Percentiles rank a stretch among this genome's conserved stretches.
phyloP scores from a whole-genome alignment of 805 yeast species.

The Zygoascus bituminiphila region DNA sequence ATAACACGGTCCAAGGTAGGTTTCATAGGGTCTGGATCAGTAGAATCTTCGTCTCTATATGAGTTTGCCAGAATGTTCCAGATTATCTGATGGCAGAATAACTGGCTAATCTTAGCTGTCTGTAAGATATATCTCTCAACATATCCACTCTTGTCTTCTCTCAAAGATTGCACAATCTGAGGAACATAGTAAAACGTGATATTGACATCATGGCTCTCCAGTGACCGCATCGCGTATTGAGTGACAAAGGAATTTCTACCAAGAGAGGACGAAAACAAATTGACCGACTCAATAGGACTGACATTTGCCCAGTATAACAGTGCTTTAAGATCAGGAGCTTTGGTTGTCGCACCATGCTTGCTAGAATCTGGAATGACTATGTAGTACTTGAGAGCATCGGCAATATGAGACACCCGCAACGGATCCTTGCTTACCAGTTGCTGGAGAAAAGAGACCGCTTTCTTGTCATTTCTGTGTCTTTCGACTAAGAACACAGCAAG shows the following conservation, averaged over 20 bases:
- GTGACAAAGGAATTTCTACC: constrained; percentile 56
- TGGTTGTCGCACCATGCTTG: constrained; percentile 20
- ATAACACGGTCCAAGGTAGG: constrained; percentile 74
- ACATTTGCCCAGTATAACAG: constrained; percentile 63
- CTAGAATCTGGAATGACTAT: constrained; percentile 17
- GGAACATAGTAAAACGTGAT: constrained; percentile 95
- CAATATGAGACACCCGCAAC: constrained; percentile 43
- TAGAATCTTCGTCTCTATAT: constrained; percentile 80
- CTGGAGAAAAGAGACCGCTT: constrained; percentile 34
- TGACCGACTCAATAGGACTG: constrained; percentile 78
- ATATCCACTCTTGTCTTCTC: constrained; percentile 77
- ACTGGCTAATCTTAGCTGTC: constrained; percentile 80
- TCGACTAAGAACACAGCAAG: constrained; percentile 64
- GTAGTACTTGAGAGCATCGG: constrained; percentile 53
- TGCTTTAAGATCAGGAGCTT: constrained; percentile 15
- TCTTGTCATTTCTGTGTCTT: constrained; percentile 40
- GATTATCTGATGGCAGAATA: constrained; percentile 94
- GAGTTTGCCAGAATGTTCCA: constrained; percentile 97
- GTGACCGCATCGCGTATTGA: constrained; percentile 84
- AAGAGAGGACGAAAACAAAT: constrained; percentile 68
- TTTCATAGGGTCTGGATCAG: constrained; percentile 70
- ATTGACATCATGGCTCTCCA: constrained; percentile 80
- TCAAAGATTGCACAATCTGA: constrained; percentile 86
- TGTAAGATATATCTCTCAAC: constrained; percentile 84
- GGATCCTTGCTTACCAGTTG: constrained; percentile 49